Conservation (phyloP, 2,329 filamentous ascomycete species). For the Colletotrichum phormii region DNA sequence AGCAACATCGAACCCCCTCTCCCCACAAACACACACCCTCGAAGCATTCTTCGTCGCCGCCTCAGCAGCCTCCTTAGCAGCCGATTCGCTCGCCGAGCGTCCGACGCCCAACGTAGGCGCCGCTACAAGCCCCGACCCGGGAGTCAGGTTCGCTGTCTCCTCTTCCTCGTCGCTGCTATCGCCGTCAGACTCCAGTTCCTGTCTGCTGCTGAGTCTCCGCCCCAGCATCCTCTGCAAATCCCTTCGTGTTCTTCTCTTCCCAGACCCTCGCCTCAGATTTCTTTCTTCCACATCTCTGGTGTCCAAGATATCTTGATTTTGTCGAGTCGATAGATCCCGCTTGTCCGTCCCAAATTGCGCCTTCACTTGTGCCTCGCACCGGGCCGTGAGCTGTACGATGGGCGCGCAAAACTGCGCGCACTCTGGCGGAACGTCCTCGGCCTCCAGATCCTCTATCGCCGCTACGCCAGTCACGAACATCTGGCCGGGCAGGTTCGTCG, state of each 20-base stretch:
- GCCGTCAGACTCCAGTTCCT: neutral
- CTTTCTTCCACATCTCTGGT: no score
- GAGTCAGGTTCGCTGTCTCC: neutral
- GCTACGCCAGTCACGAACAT: neutral
- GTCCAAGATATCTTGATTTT: neutral
- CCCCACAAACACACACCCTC: conserved; percentile 23
- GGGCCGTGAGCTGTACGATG: conserved; percentile 21
- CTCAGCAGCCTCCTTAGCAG: neutral
- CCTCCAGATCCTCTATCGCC: conserved; percentile 25
- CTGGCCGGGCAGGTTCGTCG: neutral
- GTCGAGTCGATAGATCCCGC: neutral
- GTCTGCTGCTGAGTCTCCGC: neutral
- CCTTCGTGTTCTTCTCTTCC: neutral
- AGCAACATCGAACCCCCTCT: conserved; percentile 17
- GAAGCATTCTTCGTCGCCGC: neutral
- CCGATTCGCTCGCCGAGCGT: neutral
- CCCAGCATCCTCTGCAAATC: neutral
- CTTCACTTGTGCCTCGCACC: conserved; percentile 22
- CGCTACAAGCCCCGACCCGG: neutral
- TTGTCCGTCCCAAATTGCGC: neutral
- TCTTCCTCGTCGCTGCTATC: neutral
- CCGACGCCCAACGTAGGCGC: neutral
- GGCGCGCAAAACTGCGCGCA: conserved; percentile 17
- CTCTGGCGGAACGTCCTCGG: conserved; percentile 28
- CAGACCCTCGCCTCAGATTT: no score